Evolutionary conservation across 345 rosid species (phyloP), one percentile per base, ranked within the genome.

Genomic region (Rhizophora apiculata): DNA sequence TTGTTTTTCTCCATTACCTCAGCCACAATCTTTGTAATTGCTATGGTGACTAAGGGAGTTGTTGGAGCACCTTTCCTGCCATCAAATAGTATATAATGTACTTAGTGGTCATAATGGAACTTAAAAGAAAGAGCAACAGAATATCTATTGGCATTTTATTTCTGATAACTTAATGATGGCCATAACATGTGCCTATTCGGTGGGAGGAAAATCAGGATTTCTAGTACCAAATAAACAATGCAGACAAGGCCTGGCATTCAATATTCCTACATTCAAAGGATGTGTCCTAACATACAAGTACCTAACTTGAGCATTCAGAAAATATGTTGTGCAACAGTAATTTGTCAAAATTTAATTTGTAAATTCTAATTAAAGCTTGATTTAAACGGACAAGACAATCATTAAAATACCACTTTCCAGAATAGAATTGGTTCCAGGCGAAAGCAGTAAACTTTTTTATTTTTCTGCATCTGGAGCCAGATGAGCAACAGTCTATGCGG

Each of bases 11-110:
- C 96, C 29, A 95, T 68, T 67, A 95, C 99, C 62, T 74, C 89
- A 69, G 94, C 87, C 37, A 95, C 88, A 72, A 95, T 72, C 80
- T 84, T 95, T 59, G 98, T 89, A 86, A 86, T 84, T 76, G 98
- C 97, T n/a, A 95, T 84, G 61, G 99, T 95, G 60, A 95, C 76
- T 83, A 95, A 80, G 60, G 98, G 97, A 65, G 97, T 95, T 27
- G 96, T 92, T 61, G 98, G 96, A 68, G 99, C 97, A 75, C 98
- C 99, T 81, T 92, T 95, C 99, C 98, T 95, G 82, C 68, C 62
- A 74, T 63, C 19, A 21, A 57, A 51, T 57, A 57, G 64, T 29
- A 32, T 32, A 60, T 31, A 46, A 46, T 51, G 8, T 19, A 31
- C 48, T 13, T 18, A 56, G 63, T 37, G 43, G 22, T 59, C 68